Evolutionary conservation across 2,329 filamentous ascomycete species (phyloP).

Genomic region (Penicillium sp.): DNA sequence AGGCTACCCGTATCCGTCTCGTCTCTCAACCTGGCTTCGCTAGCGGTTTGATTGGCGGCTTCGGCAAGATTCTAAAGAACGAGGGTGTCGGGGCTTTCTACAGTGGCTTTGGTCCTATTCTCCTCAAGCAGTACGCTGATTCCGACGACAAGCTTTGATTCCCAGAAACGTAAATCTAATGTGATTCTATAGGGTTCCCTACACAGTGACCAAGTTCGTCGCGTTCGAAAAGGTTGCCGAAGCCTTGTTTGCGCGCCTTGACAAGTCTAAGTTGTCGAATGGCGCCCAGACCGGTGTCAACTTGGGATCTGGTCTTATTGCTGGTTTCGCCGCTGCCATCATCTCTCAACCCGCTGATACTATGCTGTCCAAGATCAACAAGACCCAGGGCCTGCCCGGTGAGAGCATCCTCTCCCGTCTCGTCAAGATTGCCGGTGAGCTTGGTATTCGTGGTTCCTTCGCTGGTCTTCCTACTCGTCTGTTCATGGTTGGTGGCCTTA

Average conservation of each 20-base stretch:
- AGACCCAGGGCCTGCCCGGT: slow-evolving; percentile 82
- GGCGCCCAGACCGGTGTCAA: slow-evolving; percentile 75
- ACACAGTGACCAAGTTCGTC: slow-evolving; percentile 95
- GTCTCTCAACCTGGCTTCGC: slow-evolving; percentile 85
- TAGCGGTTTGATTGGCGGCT: slow-evolving; percentile 72
- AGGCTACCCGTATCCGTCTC: slow-evolving; percentile 90
- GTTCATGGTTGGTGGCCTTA: slow-evolving; percentile 62
- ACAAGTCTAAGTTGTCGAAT: slow-evolving; percentile 68
- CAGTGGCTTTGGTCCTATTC: slow-evolving; percentile 82
- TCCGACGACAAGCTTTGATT: no score
- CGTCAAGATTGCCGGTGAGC: slow-evolving; percentile 84
- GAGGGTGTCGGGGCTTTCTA: slow-evolving; percentile 87
- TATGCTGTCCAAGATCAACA: slow-evolving; percentile 96
- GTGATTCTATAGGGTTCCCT: slow-evolving; percentile 68
- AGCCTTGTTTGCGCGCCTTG: slow-evolving; percentile 63
- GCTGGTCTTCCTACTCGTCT: slow-evolving; percentile 68
- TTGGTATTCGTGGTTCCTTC: slow-evolving; percentile 75
- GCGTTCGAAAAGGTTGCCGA: slow-evolving; percentile 87
- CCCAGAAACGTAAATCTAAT: no score
- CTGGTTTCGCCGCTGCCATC: slow-evolving; percentile 80
- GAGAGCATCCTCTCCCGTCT: slow-evolving; percentile 77
- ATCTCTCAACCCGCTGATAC: slow-evolving; percentile 89
- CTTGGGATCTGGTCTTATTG: slow-evolving; percentile 79
- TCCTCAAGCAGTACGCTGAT: slow-evolving; percentile 84
- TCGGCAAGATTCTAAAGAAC: slow-evolving; percentile 76